Conservation (phyloP, 208 protist genomes). For the Crithidia fasciculata region DNA sequence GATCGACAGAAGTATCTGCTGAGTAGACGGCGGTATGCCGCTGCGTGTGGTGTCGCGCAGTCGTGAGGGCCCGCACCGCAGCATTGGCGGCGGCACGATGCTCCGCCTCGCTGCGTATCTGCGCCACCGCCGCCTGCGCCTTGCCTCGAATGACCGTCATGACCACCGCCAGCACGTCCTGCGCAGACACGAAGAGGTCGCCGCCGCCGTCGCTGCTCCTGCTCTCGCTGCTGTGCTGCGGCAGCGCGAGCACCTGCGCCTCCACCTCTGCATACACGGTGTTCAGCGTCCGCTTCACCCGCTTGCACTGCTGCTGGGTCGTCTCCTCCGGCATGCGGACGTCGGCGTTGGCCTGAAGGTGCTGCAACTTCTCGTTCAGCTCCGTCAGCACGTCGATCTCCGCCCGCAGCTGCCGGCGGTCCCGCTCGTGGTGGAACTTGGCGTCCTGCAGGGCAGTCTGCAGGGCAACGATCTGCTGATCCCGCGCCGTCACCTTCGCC, state of each 20-base stretch:
- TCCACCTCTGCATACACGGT: slow-evolving; percentile 54
- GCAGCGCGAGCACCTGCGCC: slow-evolving; percentile 35
- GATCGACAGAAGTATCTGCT: not conserved
- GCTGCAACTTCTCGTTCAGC: slow-evolving; percentile 45
- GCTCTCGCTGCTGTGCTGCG: not conserved
- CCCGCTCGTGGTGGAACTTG: slow-evolving; percentile 45
- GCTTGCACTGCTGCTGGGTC: slow-evolving; percentile 43
- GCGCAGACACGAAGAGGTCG: slow-evolving; percentile 16
- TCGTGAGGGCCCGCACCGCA: slow-evolving; percentile 18
- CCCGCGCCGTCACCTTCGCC: slow-evolving; percentile 38
- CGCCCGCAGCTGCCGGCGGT: slow-evolving; percentile 50
- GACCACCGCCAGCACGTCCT: slow-evolving; percentile 50
- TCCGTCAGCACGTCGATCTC: slow-evolving; percentile 58
- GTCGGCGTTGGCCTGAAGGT: slow-evolving; percentile 28
- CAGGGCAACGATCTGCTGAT: slow-evolving; percentile 44
- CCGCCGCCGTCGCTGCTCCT: not conserved
- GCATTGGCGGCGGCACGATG: slow-evolving; percentile 22
- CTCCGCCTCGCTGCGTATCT: slow-evolving; percentile 47
- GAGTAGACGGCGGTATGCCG: not conserved
- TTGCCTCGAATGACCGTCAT: slow-evolving; percentile 40
- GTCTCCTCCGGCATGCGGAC: slow-evolving; percentile 33
- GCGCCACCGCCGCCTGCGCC: slow-evolving; percentile 39
- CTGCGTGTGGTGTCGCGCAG: slow-evolving; percentile 14
- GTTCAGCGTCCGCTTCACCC: slow-evolving; percentile 61
- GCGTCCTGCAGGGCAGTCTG: slow-evolving; percentile 49